Evolutionary conservation across 1,284 basidiomycete genomes (phyloP).

Genomic region (Ustilago cynodontis): DNA sequence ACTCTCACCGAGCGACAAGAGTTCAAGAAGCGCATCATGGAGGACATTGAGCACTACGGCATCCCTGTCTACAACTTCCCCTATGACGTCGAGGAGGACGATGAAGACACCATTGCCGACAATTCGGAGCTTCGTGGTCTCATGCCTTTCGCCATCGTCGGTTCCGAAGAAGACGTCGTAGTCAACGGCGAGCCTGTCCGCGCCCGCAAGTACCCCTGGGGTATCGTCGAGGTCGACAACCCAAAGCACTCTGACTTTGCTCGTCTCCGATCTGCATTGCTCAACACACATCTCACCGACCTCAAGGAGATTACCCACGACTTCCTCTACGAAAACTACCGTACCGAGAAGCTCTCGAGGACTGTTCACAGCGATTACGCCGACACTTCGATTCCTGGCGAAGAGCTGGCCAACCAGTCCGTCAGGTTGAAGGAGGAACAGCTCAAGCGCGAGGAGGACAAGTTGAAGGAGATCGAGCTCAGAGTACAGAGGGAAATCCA

Average conservation of each 20-base stretch:
- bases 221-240: constrained; percentile 97
- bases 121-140: constrained; percentile 74
- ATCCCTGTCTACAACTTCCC: constrained; percentile 99
- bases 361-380: constrained; percentile 82
- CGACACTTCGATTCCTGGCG: constrained; percentile 73
- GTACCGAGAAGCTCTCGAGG: constrained; percentile 96
- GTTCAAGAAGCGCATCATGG: constrained; percentile 98
- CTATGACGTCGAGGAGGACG: constrained; percentile 97
- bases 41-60: constrained; percentile 98
- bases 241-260: constrained; percentile 98
- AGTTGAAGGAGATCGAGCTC: constrained; percentile 97
- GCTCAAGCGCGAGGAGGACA: constrained; percentile 82
- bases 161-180: constrained; percentile 95
- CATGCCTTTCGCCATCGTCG: constrained; percentile 92
- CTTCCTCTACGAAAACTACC: constrained; percentile 88
- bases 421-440: constrained; percentile 99
- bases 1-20: constrained; percentile 76
- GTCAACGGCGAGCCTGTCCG: constrained; percentile 90
- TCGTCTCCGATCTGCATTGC: constrained; percentile 86
- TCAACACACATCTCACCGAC: constrained; percentile 94
- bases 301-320: constrained; percentile 92
- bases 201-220: constrained; percentile 96
- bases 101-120: constrained; percentile 98
- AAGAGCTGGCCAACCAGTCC: constrained; percentile 95
- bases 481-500: constrained; percentile 98